Evolutionary conservation across 2,329 filamentous ascomycete species (phyloP).

Genomic region (Aureobasidium leucospermi): DNA sequence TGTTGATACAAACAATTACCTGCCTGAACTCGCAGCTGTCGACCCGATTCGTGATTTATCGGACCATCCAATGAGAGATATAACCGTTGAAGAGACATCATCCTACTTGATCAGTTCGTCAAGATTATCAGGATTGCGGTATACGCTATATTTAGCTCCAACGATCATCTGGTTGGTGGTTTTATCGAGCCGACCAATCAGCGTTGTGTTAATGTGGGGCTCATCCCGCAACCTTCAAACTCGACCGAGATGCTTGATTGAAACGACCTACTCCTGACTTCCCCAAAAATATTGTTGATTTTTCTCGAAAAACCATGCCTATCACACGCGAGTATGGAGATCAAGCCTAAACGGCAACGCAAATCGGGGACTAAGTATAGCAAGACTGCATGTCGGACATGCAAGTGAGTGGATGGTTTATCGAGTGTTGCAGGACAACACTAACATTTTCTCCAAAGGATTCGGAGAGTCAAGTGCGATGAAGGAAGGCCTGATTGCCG

Average conservation of each 20-base stretch:
- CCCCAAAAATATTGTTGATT: too few species aligned
- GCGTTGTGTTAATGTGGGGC: not conserved
- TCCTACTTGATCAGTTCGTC: too few species aligned
- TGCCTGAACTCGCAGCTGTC: too few species aligned
- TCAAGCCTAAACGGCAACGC: not conserved
- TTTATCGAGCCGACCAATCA: constrained; percentile 1
- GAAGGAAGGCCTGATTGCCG: not conserved
- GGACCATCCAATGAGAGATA: too few species aligned
- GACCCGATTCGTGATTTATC: too few species aligned
- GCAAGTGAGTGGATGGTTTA: not conserved
- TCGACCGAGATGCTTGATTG: not conserved
- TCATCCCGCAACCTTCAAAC: not conserved
- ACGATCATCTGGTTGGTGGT: not conserved
- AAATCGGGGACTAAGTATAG: not conserved
- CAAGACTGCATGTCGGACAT: not conserved
- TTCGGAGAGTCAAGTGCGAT: not conserved
- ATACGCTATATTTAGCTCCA: not conserved
- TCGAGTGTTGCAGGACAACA: not conserved
- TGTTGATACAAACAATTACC: too few species aligned
- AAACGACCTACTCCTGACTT: too few species aligned
- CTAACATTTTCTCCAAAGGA: not conserved
- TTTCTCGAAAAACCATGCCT: not conserved
- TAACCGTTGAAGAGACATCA: too few species aligned
- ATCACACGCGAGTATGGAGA: not conserved
- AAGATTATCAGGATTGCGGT: too few species aligned